phyloP scores from a whole-genome alignment of 768 basidiomycete genomes.

The Podaxis rugospora region DNA sequence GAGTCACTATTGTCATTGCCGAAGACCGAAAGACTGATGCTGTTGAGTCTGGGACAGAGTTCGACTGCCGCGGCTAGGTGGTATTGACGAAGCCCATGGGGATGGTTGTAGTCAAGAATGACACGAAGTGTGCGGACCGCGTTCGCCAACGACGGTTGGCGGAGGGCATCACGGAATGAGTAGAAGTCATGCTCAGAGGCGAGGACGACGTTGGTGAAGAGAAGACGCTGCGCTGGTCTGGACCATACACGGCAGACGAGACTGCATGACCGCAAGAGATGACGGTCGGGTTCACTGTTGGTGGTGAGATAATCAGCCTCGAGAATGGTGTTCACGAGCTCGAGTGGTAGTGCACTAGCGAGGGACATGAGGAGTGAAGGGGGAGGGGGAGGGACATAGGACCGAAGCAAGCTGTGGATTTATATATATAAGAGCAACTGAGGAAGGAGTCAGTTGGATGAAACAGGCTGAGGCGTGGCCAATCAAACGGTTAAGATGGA shows the following conservation, averaged over 20 bases:
- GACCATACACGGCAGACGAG: conserved; percentile 71
- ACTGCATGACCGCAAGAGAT: conserved; percentile 50
- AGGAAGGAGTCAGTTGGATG: background rate
- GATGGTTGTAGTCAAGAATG: conserved; percentile 67
- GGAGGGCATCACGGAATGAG: conserved; percentile 51
- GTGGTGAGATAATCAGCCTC: conserved; percentile 42
- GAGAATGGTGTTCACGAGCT: conserved; percentile 59
- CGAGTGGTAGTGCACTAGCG: conserved; percentile 45
- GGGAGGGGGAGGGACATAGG: conserved; percentile 12
- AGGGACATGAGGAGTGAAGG: conserved; percentile 17
- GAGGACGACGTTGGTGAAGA: conserved; percentile 57
- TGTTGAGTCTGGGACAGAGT: conserved; percentile 54
- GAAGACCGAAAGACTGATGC: conserved; percentile 55
- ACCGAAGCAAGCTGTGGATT: conserved; percentile 10
- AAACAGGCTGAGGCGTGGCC: conserved; percentile 9
- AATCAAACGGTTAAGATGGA: conserved; percentile 11
- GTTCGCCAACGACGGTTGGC: conserved; percentile 47
- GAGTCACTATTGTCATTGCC: conserved; percentile 43
- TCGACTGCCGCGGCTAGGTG: conserved; percentile 57
- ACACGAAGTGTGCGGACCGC: conserved; percentile 51
- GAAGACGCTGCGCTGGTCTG: conserved; percentile 53
- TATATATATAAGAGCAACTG: conserved; percentile 1
- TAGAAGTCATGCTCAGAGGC: conserved; percentile 48
- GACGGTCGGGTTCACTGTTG: conserved; percentile 28
- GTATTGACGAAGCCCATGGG: conserved; percentile 45